phyloP scores from a whole-genome alignment of 2,329 filamentous ascomycete species.

The Nigrospora osmanthi region DNA sequence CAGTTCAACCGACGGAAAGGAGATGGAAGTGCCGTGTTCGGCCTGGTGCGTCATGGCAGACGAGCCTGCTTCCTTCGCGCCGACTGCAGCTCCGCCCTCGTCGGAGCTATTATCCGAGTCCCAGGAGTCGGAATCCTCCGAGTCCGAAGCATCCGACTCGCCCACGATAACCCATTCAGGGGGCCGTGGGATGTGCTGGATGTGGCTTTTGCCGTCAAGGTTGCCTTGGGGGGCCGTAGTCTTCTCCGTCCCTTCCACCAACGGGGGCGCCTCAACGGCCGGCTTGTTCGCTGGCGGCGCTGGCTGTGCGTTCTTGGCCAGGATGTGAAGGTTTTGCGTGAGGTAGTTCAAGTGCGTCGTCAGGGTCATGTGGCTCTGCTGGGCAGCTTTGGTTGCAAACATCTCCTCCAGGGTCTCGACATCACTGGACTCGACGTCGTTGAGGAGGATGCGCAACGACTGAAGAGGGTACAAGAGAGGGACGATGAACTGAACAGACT shows the following conservation, averaged over 20 bases:
- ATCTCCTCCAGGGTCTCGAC: conserved; percentile 56
- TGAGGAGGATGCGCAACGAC: conserved; percentile 56
- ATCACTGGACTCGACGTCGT: conserved; percentile 51
- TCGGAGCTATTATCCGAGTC: conserved; percentile 40
- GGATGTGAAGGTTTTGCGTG: conserved; percentile 58
- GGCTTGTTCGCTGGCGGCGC: conserved; percentile 8
- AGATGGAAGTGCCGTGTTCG: conserved; percentile 68
- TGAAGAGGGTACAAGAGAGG: conserved; percentile 67
- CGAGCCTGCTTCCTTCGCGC: conserved; percentile 10
- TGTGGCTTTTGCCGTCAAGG: conserved; percentile 49
- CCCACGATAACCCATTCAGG: conserved; percentile 61
- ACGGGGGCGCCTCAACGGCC: conserved; percentile 8
- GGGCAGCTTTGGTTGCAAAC: conserved; percentile 51
- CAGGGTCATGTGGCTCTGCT: conserved; percentile 53
- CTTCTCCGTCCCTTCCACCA: conserved; percentile 7
- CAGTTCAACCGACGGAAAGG: conserved; percentile 70
- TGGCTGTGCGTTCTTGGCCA: conserved; percentile 48
- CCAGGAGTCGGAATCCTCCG: conserved; percentile 31
- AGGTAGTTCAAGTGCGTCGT: conserved; percentile 72
- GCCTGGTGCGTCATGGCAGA: conserved; percentile 27
- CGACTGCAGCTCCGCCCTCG: conserved; percentile 31
- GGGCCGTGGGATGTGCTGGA: conserved; percentile 66
- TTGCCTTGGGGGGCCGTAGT: conserved; percentile 8
- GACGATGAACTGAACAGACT: conserved; percentile 59
- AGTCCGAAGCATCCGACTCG: conserved; percentile 35